Percentiles rank a stretch among this genome's conserved stretches.
These are phyloP conservation scores for Pythium phragmiticola DNA, from an alignment of 352 stramenopile species.

Conservation along the genomic window DNA sequence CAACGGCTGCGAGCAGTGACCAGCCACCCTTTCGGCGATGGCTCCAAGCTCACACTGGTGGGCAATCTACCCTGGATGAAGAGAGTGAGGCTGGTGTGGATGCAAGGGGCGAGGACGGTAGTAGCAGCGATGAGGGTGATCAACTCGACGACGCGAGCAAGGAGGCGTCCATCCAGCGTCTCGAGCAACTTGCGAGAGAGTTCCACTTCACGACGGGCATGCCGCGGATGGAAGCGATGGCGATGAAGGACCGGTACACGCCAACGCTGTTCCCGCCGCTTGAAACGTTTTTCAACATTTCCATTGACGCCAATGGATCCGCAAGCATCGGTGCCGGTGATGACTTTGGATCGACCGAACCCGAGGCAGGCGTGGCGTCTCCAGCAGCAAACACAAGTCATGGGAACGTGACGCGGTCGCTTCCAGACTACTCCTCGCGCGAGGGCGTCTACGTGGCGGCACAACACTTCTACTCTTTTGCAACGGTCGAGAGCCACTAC, in stretches of 20 bases:
- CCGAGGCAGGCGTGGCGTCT: conserved; percentile 1
- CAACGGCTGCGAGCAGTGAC: background rate
- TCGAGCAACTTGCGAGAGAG: conserved; percentile 31
- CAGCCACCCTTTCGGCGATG: background rate
- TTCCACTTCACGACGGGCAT: conserved; percentile 62
- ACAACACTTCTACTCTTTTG: conserved; percentile 16
- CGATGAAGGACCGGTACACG: conserved; percentile 29
- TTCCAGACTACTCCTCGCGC: conserved; percentile 3
- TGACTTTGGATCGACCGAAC: background rate
- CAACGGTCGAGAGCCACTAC: conserved; percentile 3
- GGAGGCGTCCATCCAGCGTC: background rate
- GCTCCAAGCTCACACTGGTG: background rate
- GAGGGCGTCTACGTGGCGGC: conserved; percentile 15
- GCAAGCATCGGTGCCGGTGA: background rate
- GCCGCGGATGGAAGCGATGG: conserved; percentile 33
- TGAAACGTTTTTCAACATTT: conserved; percentile 27
- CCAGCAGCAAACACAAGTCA: background rate
- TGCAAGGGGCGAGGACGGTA: background rate
- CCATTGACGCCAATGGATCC: background rate
- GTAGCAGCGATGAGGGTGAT: background rate
- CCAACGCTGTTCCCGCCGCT: conserved; percentile 33
- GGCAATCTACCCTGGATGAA: background rate
- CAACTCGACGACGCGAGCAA: conserved; percentile 3
- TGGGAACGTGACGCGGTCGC: background rate
- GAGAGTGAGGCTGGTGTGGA: background rate